phyloP scores from a whole-genome alignment of 192 early-diverging fungal species.

The Rhizophagus clarus region DNA sequence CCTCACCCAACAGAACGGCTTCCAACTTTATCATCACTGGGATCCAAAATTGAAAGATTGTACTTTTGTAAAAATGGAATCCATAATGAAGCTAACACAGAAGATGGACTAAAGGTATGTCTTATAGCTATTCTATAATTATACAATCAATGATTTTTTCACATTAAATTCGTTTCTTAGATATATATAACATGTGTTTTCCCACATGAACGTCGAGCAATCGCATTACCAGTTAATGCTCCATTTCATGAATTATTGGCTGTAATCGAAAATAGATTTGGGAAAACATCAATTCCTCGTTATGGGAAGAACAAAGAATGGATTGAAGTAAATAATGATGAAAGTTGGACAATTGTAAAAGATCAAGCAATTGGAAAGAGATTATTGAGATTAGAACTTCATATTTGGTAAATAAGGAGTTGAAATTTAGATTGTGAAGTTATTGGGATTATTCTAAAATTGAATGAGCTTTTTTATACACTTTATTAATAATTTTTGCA shows the following conservation, averaged over 20 bases:
- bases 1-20: neutral
- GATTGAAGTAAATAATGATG: neutral
- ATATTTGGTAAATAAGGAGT: neutral
- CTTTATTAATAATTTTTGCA: too few relatives aligned
- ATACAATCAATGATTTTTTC: neutral
- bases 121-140: neutral
- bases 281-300: neutral
- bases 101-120: neutral
- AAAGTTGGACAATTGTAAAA: neutral
- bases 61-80: neutral
- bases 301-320: neutral
- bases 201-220: neutral
- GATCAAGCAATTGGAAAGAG: neutral
- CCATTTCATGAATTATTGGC: neutral
- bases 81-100: neutral
- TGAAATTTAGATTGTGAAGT: too few relatives aligned
- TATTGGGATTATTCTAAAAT: too few relatives aligned
- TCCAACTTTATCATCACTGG: neutral
- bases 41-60: neutral
- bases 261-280: neutral
- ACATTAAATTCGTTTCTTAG: neutral
- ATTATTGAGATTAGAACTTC: neutral
- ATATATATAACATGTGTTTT: neutral
- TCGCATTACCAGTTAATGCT: neutral
- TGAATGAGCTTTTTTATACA: too few relatives aligned